Base-by-base conservation (phyloP, 2,329 filamentous ascomycete species). In the Apiospora arundinis region DNA sequence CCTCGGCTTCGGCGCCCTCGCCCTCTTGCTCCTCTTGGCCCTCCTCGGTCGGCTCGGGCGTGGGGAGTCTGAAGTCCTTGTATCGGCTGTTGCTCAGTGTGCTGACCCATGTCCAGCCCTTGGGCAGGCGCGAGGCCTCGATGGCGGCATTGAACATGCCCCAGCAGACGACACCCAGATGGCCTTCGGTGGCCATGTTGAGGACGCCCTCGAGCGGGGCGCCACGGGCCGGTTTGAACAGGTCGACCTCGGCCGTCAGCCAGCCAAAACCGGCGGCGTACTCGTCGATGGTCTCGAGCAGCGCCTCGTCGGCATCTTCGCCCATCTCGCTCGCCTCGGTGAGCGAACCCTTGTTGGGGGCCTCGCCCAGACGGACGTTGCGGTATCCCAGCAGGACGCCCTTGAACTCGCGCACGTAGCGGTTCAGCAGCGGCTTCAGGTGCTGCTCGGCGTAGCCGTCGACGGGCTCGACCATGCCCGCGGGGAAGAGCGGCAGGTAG, bases 101-200 rank as follows among this genome's bases (percentile, higher is more conserved):
- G 14, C 91, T 89, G 21, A 94, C 87, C 92, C 94, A 98, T 73
- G 85, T 90, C 96, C 95, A 99, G 32, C 89, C 88, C 18, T 84
- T 81, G 0, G 96, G 96, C 21, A 99, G 85, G 46, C 93, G 87
- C 73, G 89, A 89, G 28, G 92, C 87, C 77, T 95, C 92, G 72
- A 99, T 93, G 60, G 92, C 94, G 1, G 95, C 93, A 76, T 96
- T 97, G 86, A 98, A 98, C 75, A 94, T 90, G 81, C 95, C 95
- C 83, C 94, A 95, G 80, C 94, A 96, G 14, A 97, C 90, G 2
- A 98, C 89, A 25, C 95, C 95, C 8, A 99, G 87, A 78, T 98
- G 94, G 8, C 94, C 94, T 76, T 96, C 93, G 67, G 92, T 95
- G 79, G 97, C 94, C 42, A 98, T 86, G 77, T 95, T 96, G 70